Evolutionary conservation across 306 rosid species (phyloP).

Genomic region (Rosa persica): DNA sequence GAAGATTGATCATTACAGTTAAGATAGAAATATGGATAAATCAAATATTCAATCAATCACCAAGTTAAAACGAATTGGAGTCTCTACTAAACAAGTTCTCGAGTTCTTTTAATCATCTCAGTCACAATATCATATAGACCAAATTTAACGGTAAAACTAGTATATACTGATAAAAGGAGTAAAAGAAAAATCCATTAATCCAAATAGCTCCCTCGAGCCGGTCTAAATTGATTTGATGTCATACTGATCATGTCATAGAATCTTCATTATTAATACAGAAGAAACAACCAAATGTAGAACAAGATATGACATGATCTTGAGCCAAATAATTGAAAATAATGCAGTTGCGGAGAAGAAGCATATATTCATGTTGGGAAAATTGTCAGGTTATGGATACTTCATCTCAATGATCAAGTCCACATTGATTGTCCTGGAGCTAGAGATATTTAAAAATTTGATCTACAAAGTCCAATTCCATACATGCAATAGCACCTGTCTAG

Average conservation of each 20-base stretch:
- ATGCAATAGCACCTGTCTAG: neutral
- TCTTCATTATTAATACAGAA: neutral
- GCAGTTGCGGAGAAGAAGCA: constrained; percentile 1
- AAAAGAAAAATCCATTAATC: neutral
- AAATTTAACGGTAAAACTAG: too few relatives aligned
- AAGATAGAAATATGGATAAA: neutral
- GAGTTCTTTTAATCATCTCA: neutral
- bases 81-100: neutral
- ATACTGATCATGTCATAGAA: neutral
- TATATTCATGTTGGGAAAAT: neutral
- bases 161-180: too few relatives aligned
- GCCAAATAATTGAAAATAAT: constrained; percentile 44
- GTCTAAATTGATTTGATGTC: neutral
- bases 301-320: constrained; percentile 18
- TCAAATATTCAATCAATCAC: neutral
- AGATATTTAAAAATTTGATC: constrained; percentile 10
- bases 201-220: neutral
- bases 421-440: constrained; percentile 17
- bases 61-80: neutral
- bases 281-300: neutral
- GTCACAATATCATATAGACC: neutral
- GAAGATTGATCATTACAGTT: too few relatives aligned
- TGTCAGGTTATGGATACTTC: constrained; percentile 24
- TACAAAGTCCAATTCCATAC: constrained; percentile 15
- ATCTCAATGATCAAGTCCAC: constrained; percentile 31